A percentile compares a stretch with the other conserved stretches of the same genome.
Conservation (phyloP, 1,139 yeast species). For the Zygosaccharomyces sapae region DNA sequence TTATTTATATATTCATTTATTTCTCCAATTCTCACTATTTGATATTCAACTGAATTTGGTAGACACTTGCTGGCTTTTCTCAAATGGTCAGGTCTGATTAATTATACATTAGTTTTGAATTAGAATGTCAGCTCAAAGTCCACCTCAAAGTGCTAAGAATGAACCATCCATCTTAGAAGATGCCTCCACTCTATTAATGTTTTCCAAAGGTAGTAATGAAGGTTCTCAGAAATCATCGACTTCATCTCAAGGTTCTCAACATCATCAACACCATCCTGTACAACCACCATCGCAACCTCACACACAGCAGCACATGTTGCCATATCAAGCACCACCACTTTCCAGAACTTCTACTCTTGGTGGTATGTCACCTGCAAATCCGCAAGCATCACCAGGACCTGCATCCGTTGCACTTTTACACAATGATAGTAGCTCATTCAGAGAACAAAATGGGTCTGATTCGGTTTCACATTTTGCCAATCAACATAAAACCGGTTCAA, state of each 20-base stretch:
- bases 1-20: background rate
- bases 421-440: slow-evolving; percentile 9
- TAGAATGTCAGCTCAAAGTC: background rate
- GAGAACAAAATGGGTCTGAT: slow-evolving; percentile 5
- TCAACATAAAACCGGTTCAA: background rate
- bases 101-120: background rate
- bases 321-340: slow-evolving; percentile 5
- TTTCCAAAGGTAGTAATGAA: slow-evolving; percentile 44
- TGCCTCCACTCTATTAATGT: slow-evolving; percentile 63
- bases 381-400: slow-evolving; percentile 29
- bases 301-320: background rate
- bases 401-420: slow-evolving; percentile 26
- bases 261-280: background rate
- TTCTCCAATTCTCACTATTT: background rate
- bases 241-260: slow-evolving; percentile 1
- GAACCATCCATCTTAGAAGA: slow-evolving; percentile 45
- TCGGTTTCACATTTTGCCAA: slow-evolving; percentile 1
- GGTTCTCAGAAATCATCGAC: slow-evolving; percentile 2
- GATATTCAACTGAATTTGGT: background rate
- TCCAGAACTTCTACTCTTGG: slow-evolving; percentile 9
- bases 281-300: background rate
- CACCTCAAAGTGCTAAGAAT: background rate
- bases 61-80: background rate
- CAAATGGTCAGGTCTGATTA: slow-evolving; percentile 1
- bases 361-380: slow-evolving; percentile 18